Base-by-base conservation (phyloP, 495 filamentous ascomycete species). In the Aspergillus biplanus region DNA sequence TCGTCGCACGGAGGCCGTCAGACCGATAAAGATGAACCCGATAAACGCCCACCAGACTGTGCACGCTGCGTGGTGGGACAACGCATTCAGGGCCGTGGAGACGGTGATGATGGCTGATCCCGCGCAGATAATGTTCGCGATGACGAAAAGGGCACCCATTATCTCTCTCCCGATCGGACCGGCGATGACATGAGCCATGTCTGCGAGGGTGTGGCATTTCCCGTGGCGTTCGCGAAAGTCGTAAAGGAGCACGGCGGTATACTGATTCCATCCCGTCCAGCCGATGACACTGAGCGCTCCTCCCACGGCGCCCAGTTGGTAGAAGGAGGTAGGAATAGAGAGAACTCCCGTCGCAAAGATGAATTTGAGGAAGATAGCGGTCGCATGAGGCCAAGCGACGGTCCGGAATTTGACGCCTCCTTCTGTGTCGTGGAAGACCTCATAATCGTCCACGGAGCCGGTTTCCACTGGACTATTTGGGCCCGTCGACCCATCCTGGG, bases 151-250 rank as follows among this genome's bases (percentile, higher is more conserved):
- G 4, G 73, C 62, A 0, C 81, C 82, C 3, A 77, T 71, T 0
- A 84, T 27, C 57, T 77, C 75, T 9, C 74, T 73, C 16, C 72
- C 83, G 21, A 85, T 68, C 9, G 68, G 77, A 2, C 88, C 89
- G 63, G 85, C 83, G 37, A 92, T 82, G 32, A 95, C 74, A 16
- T 83, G 70, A 6, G 87, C 87, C 53, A 86, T 90, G 69, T 95
- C 90, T 33, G 87, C 86, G 58, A 93, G 87, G 63, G 73, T 74
- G 63, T 77, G 73, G 60, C 80, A 84, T 44, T 77, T 73, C 1
- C 74, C 74, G 49, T 77, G 63, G 12, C 33, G 42, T 42, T 71
- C 69, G 58, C 75, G 75, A 49, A 78, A 80, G n/a, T 78, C 70
- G 18, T 74, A 72, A n/a, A 75, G 67, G 15, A 78, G 61, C 32